Base-by-base conservation (phyloP, 202 grass and related monocot species). In the Musa balbisiana region DNA sequence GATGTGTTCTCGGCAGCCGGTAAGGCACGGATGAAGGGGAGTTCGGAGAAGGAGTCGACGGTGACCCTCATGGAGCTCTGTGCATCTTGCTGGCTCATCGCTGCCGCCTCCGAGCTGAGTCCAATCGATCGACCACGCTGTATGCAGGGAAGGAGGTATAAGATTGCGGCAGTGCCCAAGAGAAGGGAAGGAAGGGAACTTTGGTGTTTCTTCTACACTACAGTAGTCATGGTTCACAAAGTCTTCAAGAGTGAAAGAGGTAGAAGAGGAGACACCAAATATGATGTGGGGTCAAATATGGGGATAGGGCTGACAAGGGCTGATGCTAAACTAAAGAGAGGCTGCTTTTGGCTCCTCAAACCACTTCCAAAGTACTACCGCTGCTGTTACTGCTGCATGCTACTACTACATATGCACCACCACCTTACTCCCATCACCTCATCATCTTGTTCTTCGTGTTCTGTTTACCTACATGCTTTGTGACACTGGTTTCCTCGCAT, bases 1-100 rank as follows among this genome's bases (percentile, higher is more conserved):
- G 74, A 14, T 19, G 71, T 24, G 10, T 66, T 77, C 20, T 77
- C 60, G n/a, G 19, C 17, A 27, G 9, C 17, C 0, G 81, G 24
- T 50, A 64, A 29, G 9, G 84, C 51, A 67, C 91, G 77, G 79
- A 85, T 88, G 80, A 83, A 80, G 9, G 91, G 95, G 70, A 78
- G 87, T 82, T 90, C 79, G 19, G 85, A 87, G 79, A 98, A 98
- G 79, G 89, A 89, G 82, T 92, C 89, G 49, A 85, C 78, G 69
- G 10, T 67, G 22, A 29, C 62, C 52, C 51, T 70, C 78, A 63
- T 55, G 62, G 64, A 72, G 20, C 51, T 52, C 25, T 27, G 81
- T 51, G 76, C 19, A 22, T 75, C 73, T 52, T 50, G 75, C 75
- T 77, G 59, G 60, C 60, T 65, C 75, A 77, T 77, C 10, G 17